Percentiles rank a stretch among this genome's conserved stretches.
These are phyloP conservation scores for Colletotrichum australisinense DNA, from an alignment of 2,329 filamentous ascomycete species.

Conservation along the genomic window DNA sequence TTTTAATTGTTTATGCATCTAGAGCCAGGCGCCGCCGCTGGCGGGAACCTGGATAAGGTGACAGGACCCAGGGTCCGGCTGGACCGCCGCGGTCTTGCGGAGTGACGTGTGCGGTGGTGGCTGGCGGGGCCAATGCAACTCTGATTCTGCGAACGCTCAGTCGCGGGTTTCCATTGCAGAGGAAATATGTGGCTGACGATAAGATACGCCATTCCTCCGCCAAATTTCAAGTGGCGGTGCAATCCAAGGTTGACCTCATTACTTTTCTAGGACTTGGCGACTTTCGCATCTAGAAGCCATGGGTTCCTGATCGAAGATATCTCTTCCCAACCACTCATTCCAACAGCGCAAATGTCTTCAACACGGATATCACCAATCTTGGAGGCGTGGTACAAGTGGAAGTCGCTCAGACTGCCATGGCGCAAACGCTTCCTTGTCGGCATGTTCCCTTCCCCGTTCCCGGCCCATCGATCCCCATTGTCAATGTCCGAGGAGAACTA, in stretches of 20 bases:
- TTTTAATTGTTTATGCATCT: conserved; percentile 36
- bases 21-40: conserved; percentile 19
- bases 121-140: conserved; percentile 32
- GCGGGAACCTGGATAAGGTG: conserved; percentile 32
- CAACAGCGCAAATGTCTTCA: conserved; percentile 20
- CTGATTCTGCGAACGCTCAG: conserved; percentile 2
- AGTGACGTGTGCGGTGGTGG: conserved; percentile 38
- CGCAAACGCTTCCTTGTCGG: conserved; percentile 72
- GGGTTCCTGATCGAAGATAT: conserved; percentile 18
- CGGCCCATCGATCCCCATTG: not conserved
- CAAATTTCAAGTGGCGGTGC: conserved; percentile 33
- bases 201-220: conserved; percentile 8
- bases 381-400: conserved; percentile 69
- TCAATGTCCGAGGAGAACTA: conserved; percentile 1
- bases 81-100: conserved; percentile 23
- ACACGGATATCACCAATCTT: conserved; percentile 34
- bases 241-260: conserved; percentile 36
- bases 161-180: not conserved
- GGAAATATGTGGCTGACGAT: conserved; percentile 31
- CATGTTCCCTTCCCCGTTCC: conserved; percentile 46
- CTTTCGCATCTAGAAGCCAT: conserved; percentile 12
- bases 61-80: conserved; percentile 29
- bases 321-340: not conserved
- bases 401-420: conserved; percentile 71
- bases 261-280: conserved; percentile 19